Evolutionary conservation across 108 stramenopile species (phyloP).

Genomic region (Discostella pseudostelligera): DNA sequence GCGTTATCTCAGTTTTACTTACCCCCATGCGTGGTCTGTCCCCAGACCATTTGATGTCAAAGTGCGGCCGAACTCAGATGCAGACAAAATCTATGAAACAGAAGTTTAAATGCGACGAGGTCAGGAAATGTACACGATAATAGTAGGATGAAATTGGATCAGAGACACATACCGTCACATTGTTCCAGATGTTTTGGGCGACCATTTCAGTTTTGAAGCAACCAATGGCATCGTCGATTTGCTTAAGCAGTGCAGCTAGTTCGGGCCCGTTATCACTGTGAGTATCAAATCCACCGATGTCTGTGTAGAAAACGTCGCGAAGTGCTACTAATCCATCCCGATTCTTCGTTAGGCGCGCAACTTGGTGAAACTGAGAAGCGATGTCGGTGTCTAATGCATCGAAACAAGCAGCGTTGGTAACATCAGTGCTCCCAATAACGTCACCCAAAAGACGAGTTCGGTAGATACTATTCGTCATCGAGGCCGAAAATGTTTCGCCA

Average conservation of each 20-base stretch:
- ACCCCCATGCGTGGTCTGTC: conserved; percentile 50
- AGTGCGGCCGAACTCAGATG: conserved; percentile 38
- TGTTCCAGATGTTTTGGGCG: conserved; percentile 36
- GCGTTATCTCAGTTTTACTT: too few relatives aligned
- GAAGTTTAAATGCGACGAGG: not conserved
- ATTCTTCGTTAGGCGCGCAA: conserved; percentile 30
- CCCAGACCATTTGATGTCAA: conserved; percentile 44
- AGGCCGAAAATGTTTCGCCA: conserved; percentile 32
- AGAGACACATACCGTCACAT: conserved; percentile 17
- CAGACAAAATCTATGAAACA: conserved; percentile 13
- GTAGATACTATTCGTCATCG: conserved; percentile 20
- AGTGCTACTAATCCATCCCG: conserved; percentile 23
- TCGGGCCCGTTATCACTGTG: conserved; percentile 26
- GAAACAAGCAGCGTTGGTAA: conserved; percentile 20
- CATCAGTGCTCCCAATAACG: conserved; percentile 5
- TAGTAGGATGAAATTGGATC: not conserved
- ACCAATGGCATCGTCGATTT: conserved; percentile 35
- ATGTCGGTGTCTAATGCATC: conserved; percentile 15
- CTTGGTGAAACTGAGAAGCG: conserved; percentile 24
- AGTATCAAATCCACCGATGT: conserved; percentile 34
- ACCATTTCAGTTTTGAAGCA: conserved; percentile 41
- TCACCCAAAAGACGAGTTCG: conserved; percentile 12
- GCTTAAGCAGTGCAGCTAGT: conserved; percentile 15
- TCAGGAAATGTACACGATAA: not conserved
- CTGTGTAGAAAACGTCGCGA: conserved; percentile 37